Conservation (phyloP, 352 stramenopile genomes). For the Aphanomyces astaci region DNA sequence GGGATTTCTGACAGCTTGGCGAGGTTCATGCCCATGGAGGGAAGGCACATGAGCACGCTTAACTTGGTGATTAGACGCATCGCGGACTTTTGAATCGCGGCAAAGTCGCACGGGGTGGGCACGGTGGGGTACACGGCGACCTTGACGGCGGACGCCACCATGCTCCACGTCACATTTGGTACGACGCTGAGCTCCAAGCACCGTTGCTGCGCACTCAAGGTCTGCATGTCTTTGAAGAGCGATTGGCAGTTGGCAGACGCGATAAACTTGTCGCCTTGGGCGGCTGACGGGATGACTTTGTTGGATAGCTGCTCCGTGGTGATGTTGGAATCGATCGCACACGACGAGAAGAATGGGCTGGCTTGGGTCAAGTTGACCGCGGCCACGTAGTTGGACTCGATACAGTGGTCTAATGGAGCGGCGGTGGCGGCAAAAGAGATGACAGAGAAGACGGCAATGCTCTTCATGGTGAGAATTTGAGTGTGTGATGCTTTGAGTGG, state of each 20-base stretch:
- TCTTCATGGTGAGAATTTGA: no score
- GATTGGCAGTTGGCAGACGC: neutral
- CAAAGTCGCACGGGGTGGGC: neutral
- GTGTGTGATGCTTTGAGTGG: no score
- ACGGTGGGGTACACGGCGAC: neutral
- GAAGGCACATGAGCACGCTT: neutral
- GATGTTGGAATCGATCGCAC: neutral
- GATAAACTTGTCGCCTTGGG: neutral
- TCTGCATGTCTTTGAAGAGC: neutral
- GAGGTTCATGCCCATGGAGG: neutral
- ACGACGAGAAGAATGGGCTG: no score
- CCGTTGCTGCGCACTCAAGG: neutral
- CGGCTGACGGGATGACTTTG: neutral
- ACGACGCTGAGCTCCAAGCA: slow-evolving; percentile 9
- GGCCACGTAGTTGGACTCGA: no score
- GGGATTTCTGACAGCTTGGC: neutral
- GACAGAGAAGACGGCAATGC: no score
- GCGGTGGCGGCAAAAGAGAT: no score
- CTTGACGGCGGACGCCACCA: slow-evolving; percentile 5
- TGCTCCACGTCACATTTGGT: slow-evolving; percentile 1
- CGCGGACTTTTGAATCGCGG: no score
- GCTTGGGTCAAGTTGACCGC: no score
- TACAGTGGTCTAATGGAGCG: no score
- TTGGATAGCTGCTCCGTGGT: neutral
- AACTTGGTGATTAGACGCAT: neutral